These are phyloP conservation scores for Eleusine indica DNA, from an alignment of 176 grass and related monocot species.

Conservation along the genomic window DNA sequence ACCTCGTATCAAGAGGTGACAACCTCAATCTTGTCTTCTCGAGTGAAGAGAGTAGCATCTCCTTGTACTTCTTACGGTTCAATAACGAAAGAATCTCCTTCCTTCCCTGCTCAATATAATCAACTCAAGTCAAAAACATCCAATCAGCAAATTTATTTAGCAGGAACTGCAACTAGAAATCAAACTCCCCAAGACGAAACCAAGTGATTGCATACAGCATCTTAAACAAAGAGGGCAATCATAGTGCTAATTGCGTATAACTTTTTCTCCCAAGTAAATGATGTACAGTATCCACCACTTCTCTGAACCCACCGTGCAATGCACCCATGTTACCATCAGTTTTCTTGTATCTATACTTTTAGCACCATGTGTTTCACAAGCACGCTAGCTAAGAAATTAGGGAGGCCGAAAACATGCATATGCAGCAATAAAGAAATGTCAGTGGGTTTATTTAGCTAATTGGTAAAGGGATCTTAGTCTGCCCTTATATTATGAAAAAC, in stretches of 20 bases:
- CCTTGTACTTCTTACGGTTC: constrained; percentile 75
- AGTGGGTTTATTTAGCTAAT: not conserved
- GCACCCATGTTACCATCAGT: not conserved
- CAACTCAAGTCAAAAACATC: constrained; percentile 4
- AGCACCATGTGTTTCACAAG: not conserved
- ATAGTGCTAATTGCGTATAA: not conserved
- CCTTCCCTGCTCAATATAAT: constrained; percentile 56
- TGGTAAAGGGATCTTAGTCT: not conserved
- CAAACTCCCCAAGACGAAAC: not conserved
- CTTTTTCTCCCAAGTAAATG: not conserved
- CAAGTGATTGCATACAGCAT: not conserved
- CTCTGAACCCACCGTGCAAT: not conserved
- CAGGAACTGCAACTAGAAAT: not conserved
- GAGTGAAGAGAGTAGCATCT: constrained; percentile 70
- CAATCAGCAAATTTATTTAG: not conserved
- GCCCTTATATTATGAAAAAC: not conserved
- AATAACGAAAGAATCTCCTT: constrained; percentile 78
- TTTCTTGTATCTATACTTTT: not conserved
- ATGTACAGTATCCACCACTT: not conserved
- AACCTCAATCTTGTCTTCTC: constrained; percentile 75
- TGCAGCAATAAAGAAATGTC: not conserved
- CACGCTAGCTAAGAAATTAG: not conserved
- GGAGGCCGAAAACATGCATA: not conserved
- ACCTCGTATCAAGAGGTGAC: constrained; percentile 71
- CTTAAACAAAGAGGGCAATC: not conserved